Evolutionary conservation across 2,329 filamentous ascomycete genomes (phyloP).

Genomic region (Aspergillus felis): DNA sequence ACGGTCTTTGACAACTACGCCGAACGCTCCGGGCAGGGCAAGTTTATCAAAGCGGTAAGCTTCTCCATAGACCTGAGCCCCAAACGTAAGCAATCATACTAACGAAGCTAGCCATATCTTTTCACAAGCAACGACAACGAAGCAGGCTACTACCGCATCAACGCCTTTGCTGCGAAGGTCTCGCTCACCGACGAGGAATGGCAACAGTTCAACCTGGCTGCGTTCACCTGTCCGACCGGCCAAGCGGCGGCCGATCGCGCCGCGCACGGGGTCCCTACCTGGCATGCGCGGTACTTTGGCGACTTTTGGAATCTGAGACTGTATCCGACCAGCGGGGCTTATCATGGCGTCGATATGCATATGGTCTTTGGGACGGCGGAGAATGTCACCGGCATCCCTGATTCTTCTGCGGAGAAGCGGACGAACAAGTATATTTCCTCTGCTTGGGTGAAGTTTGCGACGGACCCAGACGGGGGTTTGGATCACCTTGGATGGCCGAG

Average conservation of each 20-base stretch:
- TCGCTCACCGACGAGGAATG: constrained; percentile 39
- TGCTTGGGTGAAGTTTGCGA: constrained; percentile 41
- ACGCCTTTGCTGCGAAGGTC: constrained; percentile 39
- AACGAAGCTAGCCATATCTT: constrained; percentile 33
- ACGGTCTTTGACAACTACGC: constrained; percentile 43
- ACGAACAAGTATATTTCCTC: constrained; percentile 38
- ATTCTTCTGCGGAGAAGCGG: constrained; percentile 25
- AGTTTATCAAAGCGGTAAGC: constrained; percentile 36
- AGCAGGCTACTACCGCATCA: constrained; percentile 47
- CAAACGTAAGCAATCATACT: neutral
- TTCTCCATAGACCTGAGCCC: neutral
- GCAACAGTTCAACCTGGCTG: constrained; percentile 40
- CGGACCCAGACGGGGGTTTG: constrained; percentile 37
- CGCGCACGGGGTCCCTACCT: constrained; percentile 35
- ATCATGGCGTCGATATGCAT: constrained; percentile 48
- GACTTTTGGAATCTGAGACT: constrained; percentile 50
- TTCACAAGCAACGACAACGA: constrained; percentile 46
- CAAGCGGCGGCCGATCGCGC: constrained; percentile 37
- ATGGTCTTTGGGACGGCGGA: constrained; percentile 46
- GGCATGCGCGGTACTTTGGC: constrained; percentile 47
- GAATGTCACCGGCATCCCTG: constrained; percentile 38
- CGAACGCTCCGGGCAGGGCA: constrained; percentile 27
- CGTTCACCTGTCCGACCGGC: constrained; percentile 46
- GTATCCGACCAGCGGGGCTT: constrained; percentile 45
- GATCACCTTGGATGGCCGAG: constrained; percentile 36